Evolutionary conservation across 2,329 filamentous ascomycete genomes (phyloP).

Genomic region (Phialophora macrospora): DNA sequence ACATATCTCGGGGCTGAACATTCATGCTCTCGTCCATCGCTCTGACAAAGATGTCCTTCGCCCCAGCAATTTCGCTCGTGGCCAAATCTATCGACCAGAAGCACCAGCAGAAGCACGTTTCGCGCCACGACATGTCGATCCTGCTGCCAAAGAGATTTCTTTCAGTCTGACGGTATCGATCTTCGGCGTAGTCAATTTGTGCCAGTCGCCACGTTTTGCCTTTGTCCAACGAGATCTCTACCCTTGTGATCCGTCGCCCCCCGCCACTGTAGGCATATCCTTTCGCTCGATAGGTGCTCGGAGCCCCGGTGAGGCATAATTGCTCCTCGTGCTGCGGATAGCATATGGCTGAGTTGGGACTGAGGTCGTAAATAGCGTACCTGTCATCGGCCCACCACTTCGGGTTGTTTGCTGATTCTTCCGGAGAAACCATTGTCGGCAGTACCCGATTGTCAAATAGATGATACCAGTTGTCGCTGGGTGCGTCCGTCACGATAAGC

Average conservation of each 20-base stretch:
- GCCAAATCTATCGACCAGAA: constrained; percentile 80
- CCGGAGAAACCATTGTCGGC: constrained; percentile 82
- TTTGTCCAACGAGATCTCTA: constrained; percentile 82
- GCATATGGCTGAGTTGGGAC: constrained; percentile 80
- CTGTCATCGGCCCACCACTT: constrained; percentile 86
- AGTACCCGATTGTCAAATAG: constrained; percentile 91
- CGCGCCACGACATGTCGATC: constrained; percentile 80
- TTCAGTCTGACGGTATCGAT: constrained; percentile 72
- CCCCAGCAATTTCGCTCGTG: constrained; percentile 63
- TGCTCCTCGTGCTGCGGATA: constrained; percentile 79
- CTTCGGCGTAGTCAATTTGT: constrained; percentile 80
- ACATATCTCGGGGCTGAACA: constrained; percentile 88
- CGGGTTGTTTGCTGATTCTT: constrained; percentile 73
- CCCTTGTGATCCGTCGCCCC: constrained; percentile 78
- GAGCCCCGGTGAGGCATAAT: constrained; percentile 56
- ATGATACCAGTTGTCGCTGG: constrained; percentile 94
- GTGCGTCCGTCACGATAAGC: constrained; percentile 75
- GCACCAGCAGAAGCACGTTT: constrained; percentile 87
- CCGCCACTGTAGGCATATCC: constrained; percentile 91
- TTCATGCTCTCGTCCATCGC: constrained; percentile 91
- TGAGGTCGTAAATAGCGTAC: constrained; percentile 92
- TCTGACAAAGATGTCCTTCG: constrained; percentile 77
- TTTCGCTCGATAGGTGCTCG: constrained; percentile 65
- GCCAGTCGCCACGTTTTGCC: constrained; percentile 80
- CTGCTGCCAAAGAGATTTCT: constrained; percentile 73